Evolutionary conservation across 2,329 filamentous ascomycete genomes (phyloP).

Genomic region (Thermochaetoides dissita): DNA sequence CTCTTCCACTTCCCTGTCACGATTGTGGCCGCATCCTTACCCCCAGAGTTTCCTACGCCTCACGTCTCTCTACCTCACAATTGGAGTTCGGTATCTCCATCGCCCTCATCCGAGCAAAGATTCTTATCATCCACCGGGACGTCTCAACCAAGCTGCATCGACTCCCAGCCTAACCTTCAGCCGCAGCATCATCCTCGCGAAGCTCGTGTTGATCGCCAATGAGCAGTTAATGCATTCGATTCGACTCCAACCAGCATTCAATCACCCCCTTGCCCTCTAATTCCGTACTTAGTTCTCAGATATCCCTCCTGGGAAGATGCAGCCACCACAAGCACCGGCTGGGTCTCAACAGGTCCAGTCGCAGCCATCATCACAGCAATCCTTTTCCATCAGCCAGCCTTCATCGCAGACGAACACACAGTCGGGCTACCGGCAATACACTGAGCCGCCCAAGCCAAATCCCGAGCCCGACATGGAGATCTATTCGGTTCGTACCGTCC

Average conservation of each 20-base stretch:
- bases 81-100: no score
- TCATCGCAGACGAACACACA: constrained; percentile 25
- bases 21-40: constrained; percentile 1
- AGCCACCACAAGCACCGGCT: constrained; percentile 15
- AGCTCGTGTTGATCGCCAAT: no score
- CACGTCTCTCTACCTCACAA: no score
- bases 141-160: no score
- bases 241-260: neutral
- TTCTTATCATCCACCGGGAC: no score
- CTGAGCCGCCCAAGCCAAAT: constrained; percentile 22
- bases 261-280: neutral
- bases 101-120: no score
- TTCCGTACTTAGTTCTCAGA: neutral
- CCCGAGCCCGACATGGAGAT: constrained; percentile 39
- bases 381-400: constrained; percentile 43
- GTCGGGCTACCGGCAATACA: constrained; percentile 26
- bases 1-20: neutral
- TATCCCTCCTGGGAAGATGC: constrained; percentile 8
- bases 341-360: constrained; percentile 19
- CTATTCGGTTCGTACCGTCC: constrained; percentile 39
- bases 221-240: no score
- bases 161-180: no score
- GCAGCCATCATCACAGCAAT: constrained; percentile 38
- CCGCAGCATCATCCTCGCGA: no score
- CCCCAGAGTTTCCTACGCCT: neutral